These are phyloP conservation scores for Primulina huaijiensis DNA, from an alignment of 257 asterid genomes.

Conservation along the genomic window DNA sequence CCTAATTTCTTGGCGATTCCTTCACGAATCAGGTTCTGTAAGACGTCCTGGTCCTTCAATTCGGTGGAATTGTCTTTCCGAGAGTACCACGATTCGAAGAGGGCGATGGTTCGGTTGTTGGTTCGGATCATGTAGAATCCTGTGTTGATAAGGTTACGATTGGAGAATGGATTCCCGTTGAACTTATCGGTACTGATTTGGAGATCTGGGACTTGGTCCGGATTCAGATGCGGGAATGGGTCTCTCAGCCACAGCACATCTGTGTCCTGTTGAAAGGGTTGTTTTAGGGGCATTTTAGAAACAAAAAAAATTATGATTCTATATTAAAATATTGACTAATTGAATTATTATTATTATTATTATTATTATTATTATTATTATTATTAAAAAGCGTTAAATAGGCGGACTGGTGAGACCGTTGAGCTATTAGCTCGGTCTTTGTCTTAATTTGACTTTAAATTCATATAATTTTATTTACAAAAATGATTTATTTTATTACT, in stretches of 20 bases:
- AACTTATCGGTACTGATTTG: conserved; percentile 42
- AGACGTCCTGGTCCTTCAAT: conserved; percentile 48
- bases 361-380: too few species aligned
- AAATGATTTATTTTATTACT: too few species aligned
- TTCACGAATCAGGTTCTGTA: conserved; percentile 24
- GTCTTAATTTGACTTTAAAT: too few species aligned
- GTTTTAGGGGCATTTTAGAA: too few species aligned
- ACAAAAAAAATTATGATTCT: too few species aligned
- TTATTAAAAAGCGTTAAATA: too few species aligned
- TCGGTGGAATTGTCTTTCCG: conserved; percentile 27
- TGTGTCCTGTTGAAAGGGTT: conserved; percentile 33
- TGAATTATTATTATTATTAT: too few species aligned
- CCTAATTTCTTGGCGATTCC: conserved; percentile 29
- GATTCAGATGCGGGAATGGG: conserved; percentile 34
- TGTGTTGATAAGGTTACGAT: conserved; percentile 37
- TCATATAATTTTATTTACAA: too few species aligned
- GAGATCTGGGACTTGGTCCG: conserved; percentile 27
- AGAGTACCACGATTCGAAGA: conserved; percentile 41
- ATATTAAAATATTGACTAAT: too few species aligned
- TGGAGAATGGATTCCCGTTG: conserved; percentile 30
- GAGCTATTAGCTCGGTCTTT: too few species aligned
- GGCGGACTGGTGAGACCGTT: too few species aligned
- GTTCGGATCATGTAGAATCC: conserved; percentile 57
- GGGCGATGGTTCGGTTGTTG: conserved; percentile 38
- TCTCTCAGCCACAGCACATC: conserved; percentile 53